Conservation (phyloP, 805 yeast species). For the Ogataea sp. region DNA sequence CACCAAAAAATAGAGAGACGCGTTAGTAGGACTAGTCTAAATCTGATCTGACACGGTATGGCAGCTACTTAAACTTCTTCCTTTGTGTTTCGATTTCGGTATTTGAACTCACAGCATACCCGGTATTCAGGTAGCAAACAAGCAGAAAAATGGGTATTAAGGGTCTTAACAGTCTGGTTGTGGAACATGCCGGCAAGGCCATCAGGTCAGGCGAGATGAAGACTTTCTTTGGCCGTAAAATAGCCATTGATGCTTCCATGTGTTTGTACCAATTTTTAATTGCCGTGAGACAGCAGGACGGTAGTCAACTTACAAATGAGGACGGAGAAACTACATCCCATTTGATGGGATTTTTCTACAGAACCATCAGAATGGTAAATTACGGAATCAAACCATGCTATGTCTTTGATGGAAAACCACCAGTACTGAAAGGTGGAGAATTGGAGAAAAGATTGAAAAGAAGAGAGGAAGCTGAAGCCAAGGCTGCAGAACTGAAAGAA, state of each 20-base stretch:
- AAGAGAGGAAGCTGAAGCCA: conserved; percentile 76
- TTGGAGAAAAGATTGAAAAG: conserved; percentile 75
- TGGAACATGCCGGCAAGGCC: conserved; percentile 86
- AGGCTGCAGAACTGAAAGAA: conserved; percentile 67
- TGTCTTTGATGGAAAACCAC: conserved; percentile 98
- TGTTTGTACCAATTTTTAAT: conserved; percentile 90
- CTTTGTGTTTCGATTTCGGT: too few relatives aligned
- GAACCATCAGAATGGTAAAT: conserved; percentile 84
- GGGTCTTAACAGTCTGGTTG: conserved; percentile 80
- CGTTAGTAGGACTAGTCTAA: too few relatives aligned
- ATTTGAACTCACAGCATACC: too few relatives aligned
- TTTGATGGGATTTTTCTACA: conserved; percentile 91
- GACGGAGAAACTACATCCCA: conserved; percentile 92
- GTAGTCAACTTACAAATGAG: conserved; percentile 83
- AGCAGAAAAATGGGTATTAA: conserved; percentile 25
- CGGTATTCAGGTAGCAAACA: background rate
- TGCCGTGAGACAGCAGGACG: conserved; percentile 95
- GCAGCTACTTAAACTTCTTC: too few relatives aligned
- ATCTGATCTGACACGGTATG: too few relatives aligned
- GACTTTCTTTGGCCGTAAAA: conserved; percentile 84
- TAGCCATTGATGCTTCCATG: conserved; percentile 98
- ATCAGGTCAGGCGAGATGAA: conserved; percentile 75
- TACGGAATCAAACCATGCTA: conserved; percentile 94
- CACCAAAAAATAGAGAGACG: too few relatives aligned
- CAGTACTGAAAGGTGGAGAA: conserved; percentile 88